Conservation (phyloP, 139 green algal species). For the Chlorella sorokiniana region DNA sequence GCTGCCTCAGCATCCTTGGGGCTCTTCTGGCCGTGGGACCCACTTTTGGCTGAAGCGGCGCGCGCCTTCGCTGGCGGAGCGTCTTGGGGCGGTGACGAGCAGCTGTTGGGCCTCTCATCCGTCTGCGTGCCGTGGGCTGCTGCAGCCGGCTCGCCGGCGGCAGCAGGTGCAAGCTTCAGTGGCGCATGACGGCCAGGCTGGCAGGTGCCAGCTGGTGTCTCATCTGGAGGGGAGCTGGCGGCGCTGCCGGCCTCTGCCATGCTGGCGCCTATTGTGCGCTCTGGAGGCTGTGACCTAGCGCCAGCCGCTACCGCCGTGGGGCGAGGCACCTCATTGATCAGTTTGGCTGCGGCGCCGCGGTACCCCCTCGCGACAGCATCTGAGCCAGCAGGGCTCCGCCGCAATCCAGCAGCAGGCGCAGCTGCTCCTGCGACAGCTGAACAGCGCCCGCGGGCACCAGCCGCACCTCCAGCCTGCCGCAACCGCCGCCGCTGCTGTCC, state of each 20-base stretch:
- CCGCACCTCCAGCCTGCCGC: neutral
- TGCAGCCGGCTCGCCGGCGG: neutral
- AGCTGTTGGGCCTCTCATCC: too few relatives aligned
- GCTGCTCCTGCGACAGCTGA: neutral
- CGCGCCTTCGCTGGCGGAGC: too few relatives aligned
- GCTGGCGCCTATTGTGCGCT: too few relatives aligned
- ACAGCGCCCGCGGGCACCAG: conserved; percentile 5
- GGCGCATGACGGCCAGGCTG: too few relatives aligned
- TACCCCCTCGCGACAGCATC: conserved; percentile 19
- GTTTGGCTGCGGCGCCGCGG: conserved; percentile 15
- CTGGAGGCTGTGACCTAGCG: too few relatives aligned
- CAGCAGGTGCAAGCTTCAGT: too few relatives aligned
- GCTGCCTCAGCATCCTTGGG: conserved; percentile 9
- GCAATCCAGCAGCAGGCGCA: conserved; percentile 13
- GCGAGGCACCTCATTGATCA: neutral
- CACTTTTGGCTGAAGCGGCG: too few relatives aligned
- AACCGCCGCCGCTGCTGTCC: too few relatives aligned
- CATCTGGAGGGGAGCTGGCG: neutral
- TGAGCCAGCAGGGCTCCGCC: neutral
- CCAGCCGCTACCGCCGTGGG: neutral
- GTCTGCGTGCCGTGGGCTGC: too few relatives aligned
- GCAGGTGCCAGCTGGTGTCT: neutral
- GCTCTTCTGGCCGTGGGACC: too few relatives aligned
- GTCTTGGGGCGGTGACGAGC: too few relatives aligned
- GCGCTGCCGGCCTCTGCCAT: neutral